phyloP scores from a whole-genome alignment of 371 early-diverging fungal species.

The Funneliformis caledonium region DNA sequence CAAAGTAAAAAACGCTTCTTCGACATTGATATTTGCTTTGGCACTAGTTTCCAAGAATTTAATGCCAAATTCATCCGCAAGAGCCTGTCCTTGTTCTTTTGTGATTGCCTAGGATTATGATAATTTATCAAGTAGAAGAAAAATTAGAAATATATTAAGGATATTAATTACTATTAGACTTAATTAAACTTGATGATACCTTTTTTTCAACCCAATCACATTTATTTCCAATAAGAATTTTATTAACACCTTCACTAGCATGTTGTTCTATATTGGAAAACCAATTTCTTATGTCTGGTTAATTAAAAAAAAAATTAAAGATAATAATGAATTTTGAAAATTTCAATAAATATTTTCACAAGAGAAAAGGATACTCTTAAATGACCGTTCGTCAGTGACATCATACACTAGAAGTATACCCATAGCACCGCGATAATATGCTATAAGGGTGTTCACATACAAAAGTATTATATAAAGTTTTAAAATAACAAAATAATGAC shows the following conservation, averaged over 20 bases:
- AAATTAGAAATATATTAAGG: too few relatives aligned
- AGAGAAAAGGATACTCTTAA: constrained; percentile 74
- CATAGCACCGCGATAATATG: constrained; percentile 99
- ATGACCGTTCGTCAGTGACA: constrained; percentile 97
- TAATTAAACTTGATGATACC: constrained; percentile 45
- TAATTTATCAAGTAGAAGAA: background rate
- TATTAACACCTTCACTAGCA: constrained; percentile 96
- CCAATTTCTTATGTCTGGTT: constrained; percentile 95
- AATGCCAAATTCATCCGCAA: constrained; percentile 88
- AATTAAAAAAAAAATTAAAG: background rate
- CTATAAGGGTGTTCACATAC: constrained; percentile 44
- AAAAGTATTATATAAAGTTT: background rate
- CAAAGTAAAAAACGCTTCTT: constrained; percentile 96
- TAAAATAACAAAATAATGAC: background rate
- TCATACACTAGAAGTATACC: constrained; percentile 99
- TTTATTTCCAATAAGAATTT: constrained; percentile 99
- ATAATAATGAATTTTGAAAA: background rate
- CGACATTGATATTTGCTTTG: constrained; percentile 96
- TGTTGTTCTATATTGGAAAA: constrained; percentile 97
- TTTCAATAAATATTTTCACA: background rate
- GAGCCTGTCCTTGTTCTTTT: constrained; percentile 80
- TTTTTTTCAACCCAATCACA: constrained; percentile 92
- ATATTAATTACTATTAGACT: background rate
- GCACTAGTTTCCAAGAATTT: constrained; percentile 96
- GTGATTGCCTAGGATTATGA: constrained; percentile 59